Conservation (phyloP, 139 green algal genomes). For the Tetraselmis striata region DNA sequence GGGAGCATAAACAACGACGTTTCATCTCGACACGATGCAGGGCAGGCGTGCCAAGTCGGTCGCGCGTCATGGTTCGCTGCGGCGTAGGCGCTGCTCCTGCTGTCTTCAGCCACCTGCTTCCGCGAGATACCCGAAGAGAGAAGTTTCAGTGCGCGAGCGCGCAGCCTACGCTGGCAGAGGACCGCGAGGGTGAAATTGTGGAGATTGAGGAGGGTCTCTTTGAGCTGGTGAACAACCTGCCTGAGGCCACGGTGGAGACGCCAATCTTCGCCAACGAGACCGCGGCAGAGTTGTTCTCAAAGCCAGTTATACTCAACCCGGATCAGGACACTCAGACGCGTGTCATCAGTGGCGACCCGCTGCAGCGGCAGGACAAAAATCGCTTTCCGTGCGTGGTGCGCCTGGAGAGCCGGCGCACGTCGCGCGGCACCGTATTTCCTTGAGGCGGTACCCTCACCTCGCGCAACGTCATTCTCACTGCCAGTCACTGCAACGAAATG, state of each 20-base stretch:
- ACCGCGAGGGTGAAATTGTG: background rate
- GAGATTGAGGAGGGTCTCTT: background rate
- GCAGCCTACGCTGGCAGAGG: background rate
- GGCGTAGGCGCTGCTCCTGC: too few species aligned
- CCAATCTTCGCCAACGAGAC: background rate
- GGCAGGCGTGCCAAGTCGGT: too few species aligned
- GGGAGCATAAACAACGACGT: too few species aligned
- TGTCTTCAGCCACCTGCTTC: too few species aligned
- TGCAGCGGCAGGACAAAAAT: background rate
- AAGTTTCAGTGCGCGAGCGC: background rate
- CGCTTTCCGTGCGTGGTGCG: background rate
- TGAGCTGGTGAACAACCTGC: background rate
- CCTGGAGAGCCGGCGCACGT: background rate
- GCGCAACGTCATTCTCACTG: background rate
- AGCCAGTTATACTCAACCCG: background rate
- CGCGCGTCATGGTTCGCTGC: too few species aligned
- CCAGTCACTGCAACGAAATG: background rate
- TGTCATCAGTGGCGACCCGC: background rate
- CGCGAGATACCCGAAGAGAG: background rate
- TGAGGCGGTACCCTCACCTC: background rate
- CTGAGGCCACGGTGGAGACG: background rate
- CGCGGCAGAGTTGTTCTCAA: background rate
- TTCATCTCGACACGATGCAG: too few species aligned
- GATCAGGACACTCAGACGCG: background rate
- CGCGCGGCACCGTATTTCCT: background rate